Evolutionary conservation across 179 eudicot genomes (phyloP).

Genomic region (Sideroxylon spinosum): DNA sequence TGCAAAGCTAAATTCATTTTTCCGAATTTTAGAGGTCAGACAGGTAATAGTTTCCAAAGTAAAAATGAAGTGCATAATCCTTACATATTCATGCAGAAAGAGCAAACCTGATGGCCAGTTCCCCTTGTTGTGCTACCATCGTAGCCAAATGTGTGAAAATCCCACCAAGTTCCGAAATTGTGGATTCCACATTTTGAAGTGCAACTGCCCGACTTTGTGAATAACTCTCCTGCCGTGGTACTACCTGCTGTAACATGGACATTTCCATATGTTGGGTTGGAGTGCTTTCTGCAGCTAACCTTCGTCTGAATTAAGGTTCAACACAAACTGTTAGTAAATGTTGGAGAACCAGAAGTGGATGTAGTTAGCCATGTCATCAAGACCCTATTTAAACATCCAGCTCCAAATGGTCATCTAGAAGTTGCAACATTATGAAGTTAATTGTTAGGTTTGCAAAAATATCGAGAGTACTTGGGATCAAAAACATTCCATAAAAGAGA

Average conservation of each 20-base stretch:
- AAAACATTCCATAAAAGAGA: neutral
- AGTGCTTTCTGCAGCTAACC: constrained; percentile 48
- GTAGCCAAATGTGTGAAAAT: constrained; percentile 83
- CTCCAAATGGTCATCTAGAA: neutral
- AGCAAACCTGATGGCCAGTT: constrained; percentile 77
- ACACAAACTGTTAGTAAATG: constrained; percentile 14
- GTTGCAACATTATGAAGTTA: neutral
- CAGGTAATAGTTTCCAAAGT: neutral
- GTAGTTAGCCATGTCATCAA: neutral
- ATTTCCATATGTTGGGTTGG: constrained; percentile 56
- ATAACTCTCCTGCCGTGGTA: constrained; percentile 59
- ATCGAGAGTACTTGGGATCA: neutral
- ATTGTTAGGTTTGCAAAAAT: neutral
- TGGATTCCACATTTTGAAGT: constrained; percentile 87
- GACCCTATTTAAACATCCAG: neutral
- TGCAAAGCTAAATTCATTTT: neutral
- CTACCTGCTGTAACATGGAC: constrained; percentile 76
- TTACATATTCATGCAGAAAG: constrained; percentile 5
- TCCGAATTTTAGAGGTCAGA: neutral
- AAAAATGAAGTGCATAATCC: constrained; percentile 7
- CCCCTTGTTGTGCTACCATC: constrained; percentile 88
- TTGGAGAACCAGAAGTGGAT: neutral
- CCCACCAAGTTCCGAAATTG: constrained; percentile 76
- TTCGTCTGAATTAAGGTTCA: constrained; percentile 47
- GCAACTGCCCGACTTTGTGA: constrained; percentile 58